phyloP scores from a whole-genome alignment of 345 rosid species.

The Brassica carinata region DNA sequence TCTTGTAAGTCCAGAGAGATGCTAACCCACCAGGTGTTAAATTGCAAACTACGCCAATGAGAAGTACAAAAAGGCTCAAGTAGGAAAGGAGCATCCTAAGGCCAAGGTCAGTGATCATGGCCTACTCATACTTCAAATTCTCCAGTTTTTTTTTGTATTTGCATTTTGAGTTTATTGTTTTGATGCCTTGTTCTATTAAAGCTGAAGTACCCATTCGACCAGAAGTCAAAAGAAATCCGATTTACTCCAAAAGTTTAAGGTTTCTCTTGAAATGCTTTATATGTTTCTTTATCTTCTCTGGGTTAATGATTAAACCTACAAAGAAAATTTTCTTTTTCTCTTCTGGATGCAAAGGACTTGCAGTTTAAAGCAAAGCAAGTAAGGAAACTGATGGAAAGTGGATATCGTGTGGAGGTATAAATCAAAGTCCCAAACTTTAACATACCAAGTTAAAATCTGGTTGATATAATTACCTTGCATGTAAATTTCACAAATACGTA shows the following conservation, averaged over 20 bases:
- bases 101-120: too few species aligned
- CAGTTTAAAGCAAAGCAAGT: too few species aligned
- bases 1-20: constrained; percentile 36
- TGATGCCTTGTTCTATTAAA: constrained; percentile 19
- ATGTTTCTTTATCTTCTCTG: too few species aligned
- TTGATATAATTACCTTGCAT: too few species aligned
- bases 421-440: too few species aligned
- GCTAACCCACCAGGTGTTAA: constrained; percentile 31
- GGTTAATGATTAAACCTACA: too few species aligned
- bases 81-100: constrained; percentile 18
- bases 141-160: neutral
- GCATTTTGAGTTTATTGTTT: constrained; percentile 17
- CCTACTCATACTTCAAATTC: neutral
- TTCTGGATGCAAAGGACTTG: too few species aligned
- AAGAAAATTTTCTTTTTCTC: too few species aligned
- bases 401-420: neutral
- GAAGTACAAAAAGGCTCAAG: constrained; percentile 35
- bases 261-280: too few species aligned
- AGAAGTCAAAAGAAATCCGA: constrained; percentile 69
- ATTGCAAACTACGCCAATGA: constrained; percentile 21
- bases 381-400: too few species aligned
- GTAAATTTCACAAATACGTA: too few species aligned
- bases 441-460: too few species aligned
- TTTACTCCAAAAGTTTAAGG: constrained; percentile 45
- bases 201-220: constrained; percentile 33